Evolutionary conservation across 805 yeast species (phyloP), one percentile per base, ranked within the genome.

Genomic region (Starmerella apis): DNA sequence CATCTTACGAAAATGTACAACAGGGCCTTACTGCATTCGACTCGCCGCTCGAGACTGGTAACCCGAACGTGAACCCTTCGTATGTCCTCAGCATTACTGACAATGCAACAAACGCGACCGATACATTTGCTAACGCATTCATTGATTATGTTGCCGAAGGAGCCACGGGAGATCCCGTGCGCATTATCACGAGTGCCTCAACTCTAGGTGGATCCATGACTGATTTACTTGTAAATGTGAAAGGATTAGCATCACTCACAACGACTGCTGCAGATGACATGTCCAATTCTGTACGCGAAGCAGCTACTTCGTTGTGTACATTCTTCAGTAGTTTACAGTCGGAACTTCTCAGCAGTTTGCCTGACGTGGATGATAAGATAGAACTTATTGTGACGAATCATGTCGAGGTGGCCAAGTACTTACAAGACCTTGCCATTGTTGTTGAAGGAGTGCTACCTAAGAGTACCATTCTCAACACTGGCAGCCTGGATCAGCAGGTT

Each of bases 21-120:
- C 86, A 83, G 56, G 68, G 83, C 0, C 68, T 71, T 18, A 81
- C 76, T 60, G 86, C 81, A 59, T 69, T 85, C 53, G 81, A 79
- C 49, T 81, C 88, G 4, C 85, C 92, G 27, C 77, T 82, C 77
- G 59, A 83, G 65, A 85, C 86, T 3, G 92, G 92, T 49, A 84
- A 83, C 62, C 78, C 79, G 56, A 80, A 79, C 62, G 73, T 92
- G 2, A 76, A 90, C 0, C 84, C 90, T 2, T 80, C 76, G 56
- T 81, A 77, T 58, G 65, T 82, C 20, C 68, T 80, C 31, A 80
- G 90, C 0, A 69, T 84, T 36, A 70, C 81, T 54, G 95, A 87
- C 61, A 75, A 80, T 55, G 74, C 82, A 18, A 76, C 86, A 0
- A 76, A 79, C 35, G 69, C 76, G 14, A 86, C 88, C 0, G 84